Base-by-base conservation (phyloP, 768 basidiomycete genomes). In the Tulasnella sp. region DNA sequence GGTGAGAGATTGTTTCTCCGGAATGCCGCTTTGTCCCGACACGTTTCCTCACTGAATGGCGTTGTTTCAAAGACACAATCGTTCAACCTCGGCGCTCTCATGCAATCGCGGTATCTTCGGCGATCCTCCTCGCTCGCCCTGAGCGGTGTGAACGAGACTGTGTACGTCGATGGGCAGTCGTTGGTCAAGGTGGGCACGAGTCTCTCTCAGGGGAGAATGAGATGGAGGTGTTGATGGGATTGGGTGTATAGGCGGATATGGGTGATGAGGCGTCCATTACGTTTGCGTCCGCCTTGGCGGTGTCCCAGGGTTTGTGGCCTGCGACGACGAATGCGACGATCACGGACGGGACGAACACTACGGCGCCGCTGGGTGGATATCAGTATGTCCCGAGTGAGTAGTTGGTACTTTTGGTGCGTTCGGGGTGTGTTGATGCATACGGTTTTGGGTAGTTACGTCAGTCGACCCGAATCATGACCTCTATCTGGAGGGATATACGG, bases 321-420 rank as follows among this genome's bases (percentile, higher is more conserved):
- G 67, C 70, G 2, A 77, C 73, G 66, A 70, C 73, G 8, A 73
- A 66, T 21, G 76, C 75, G 48, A 77, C 70, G 17, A 77, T 72
- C 12, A 81, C 84, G 1, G 82, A 88, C 63, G 79, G 81, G 1
- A 74, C 81, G 2, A 75, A 67, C 9, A 67, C 86, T 56, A 66
- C 67, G 2, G 80, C 76, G 7, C 83, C 86, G 3, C 67, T 85
- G 1, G 68, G 67, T 15, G 86, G 86, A 6, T 87, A 85, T 66
- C 84, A 85, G 69, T 92, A 91, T 62, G 77, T 92, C 46, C 85
- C 88, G n/a, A 76, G 82, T 78, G 59, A 48, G 71, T 69, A 25
- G 2, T 59, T 34, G 42, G 9, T 7, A n/a, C 27, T 17, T 17
- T 36, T 52, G 2, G 32, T 39, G 36, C n/a, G n/a, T n/a, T n/a